phyloP scores from a whole-genome alignment of 352 stramenopile species.

The Globisporangium sylvaticum region DNA sequence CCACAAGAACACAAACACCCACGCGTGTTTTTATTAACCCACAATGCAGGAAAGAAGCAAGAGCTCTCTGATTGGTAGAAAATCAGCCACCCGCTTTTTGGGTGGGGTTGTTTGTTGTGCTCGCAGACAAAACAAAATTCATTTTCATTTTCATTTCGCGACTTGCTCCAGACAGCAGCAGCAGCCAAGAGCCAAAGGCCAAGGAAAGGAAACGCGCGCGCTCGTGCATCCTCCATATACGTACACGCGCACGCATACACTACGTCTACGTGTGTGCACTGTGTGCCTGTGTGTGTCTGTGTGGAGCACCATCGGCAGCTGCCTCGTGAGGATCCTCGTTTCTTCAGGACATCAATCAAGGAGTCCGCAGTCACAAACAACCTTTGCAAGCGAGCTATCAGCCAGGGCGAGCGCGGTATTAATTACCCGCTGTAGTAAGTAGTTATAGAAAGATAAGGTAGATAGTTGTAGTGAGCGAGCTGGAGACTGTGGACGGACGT shows the following conservation, averaged over 20 bases:
- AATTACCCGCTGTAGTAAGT: background rate
- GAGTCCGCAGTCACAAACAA: background rate
- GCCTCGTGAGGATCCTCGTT: background rate
- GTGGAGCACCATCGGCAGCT: background rate
- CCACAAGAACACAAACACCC: background rate
- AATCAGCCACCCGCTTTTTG: background rate
- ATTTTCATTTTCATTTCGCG: slow-evolving; percentile 6
- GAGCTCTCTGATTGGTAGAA: background rate
- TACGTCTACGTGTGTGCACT: background rate
- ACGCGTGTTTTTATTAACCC: background rate
- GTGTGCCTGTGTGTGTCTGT: background rate
- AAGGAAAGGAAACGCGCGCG: background rate
- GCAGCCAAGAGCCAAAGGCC: background rate
- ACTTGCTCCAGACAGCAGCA: background rate
- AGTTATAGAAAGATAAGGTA: background rate
- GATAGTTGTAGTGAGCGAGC: background rate
- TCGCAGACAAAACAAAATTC: background rate
- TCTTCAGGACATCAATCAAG: background rate
- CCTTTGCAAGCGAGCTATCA: background rate
- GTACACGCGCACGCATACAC: background rate
- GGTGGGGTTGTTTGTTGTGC: background rate
- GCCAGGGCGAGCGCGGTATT: background rate
- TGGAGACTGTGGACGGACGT: background rate
- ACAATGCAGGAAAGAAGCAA: background rate
- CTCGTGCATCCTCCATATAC: background rate